Percentiles rank a stretch among this genome's conserved stretches.
Evolutionary conservation across 345 rosid species (phyloP).

Genomic region (Euphorbia peplus): DNA sequence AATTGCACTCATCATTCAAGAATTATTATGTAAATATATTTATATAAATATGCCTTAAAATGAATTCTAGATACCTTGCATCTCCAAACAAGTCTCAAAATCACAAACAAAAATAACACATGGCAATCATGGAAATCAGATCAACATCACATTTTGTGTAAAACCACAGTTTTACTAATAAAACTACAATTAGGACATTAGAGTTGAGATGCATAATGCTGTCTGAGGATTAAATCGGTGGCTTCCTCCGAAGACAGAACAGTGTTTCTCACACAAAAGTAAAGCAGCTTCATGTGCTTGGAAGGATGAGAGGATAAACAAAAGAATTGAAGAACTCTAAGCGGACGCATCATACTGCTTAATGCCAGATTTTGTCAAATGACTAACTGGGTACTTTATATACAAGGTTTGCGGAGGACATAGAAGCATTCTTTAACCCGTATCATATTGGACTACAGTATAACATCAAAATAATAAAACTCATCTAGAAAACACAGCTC

Average conservation of each 20-base stretch:
- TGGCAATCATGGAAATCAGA: not conserved
- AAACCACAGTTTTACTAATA: not conserved
- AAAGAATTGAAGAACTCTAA: not conserved
- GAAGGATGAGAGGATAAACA: not conserved
- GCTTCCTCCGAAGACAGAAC: not conserved
- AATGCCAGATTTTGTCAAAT: not conserved
- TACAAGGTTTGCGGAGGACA: not conserved
- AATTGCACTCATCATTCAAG: not conserved
- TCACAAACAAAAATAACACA: not conserved
- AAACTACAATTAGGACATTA: not conserved
- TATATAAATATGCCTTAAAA: not conserved
- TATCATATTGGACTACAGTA: not conserved
- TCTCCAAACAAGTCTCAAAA: not conserved
- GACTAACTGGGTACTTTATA: not conserved
- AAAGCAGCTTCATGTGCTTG: not conserved
- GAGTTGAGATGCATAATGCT: not conserved
- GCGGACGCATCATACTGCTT: not conserved
- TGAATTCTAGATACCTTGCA: not conserved
- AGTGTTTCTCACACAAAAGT: not conserved
- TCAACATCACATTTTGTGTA: not conserved
- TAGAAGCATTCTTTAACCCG: not conserved
- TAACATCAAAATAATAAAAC: not conserved
- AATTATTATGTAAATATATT: too few species aligned
- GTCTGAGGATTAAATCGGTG: not conserved
- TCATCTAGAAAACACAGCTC: not conserved